A percentile compares a stretch with the other conserved stretches of the same genome.
phyloP scores from a whole-genome alignment of 2,329 filamentous ascomycete species.

The Fusarium penzigii region DNA sequence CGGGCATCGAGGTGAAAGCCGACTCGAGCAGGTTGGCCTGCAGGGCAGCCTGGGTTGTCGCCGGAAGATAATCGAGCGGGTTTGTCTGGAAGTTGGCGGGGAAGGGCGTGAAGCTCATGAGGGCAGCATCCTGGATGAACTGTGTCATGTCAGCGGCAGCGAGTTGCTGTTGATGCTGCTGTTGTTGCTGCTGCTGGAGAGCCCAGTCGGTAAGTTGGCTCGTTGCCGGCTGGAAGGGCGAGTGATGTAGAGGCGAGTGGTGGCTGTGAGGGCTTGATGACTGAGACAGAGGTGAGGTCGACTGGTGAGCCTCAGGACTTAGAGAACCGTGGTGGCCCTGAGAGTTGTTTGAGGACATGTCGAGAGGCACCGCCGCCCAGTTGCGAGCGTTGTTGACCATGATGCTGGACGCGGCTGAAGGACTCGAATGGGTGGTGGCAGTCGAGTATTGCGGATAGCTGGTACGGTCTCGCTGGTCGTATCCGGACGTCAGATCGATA shows the following conservation, averaged over 20 bases:
- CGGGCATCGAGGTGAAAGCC: constrained; percentile 59
- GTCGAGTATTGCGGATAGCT: constrained; percentile 36
- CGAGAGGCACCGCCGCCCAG: constrained; percentile 53
- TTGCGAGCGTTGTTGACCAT: constrained; percentile 39
- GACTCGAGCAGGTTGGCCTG: constrained; percentile 65
- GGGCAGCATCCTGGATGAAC: constrained; percentile 58
- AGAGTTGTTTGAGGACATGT: constrained; percentile 48
- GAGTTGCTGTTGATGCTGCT: constrained; percentile 38
- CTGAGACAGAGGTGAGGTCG: constrained; percentile 50
- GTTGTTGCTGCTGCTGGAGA: constrained; percentile 56
- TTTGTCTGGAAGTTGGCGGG: constrained; percentile 53
- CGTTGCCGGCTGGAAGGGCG: constrained; percentile 53
- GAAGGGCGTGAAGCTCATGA: constrained; percentile 58
- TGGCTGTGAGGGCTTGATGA: constrained; percentile 55
- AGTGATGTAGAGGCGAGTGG: constrained; percentile 52
- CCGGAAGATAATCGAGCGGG: constrained; percentile 61
- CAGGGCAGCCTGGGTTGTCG: constrained; percentile 63
- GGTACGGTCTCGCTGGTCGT: constrained; percentile 57
- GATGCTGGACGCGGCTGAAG: constrained; percentile 35
- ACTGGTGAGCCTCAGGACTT: constrained; percentile 52
- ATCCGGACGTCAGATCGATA: constrained; percentile 56
- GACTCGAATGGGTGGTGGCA: constrained; percentile 34
- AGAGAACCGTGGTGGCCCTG: constrained; percentile 46
- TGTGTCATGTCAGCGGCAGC: constrained; percentile 49
- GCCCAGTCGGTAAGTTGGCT: constrained; percentile 64